Base-by-base conservation (phyloP, 371 early-diverging fungal genomes). In the Syncephalastrum contaminatum region DNA sequence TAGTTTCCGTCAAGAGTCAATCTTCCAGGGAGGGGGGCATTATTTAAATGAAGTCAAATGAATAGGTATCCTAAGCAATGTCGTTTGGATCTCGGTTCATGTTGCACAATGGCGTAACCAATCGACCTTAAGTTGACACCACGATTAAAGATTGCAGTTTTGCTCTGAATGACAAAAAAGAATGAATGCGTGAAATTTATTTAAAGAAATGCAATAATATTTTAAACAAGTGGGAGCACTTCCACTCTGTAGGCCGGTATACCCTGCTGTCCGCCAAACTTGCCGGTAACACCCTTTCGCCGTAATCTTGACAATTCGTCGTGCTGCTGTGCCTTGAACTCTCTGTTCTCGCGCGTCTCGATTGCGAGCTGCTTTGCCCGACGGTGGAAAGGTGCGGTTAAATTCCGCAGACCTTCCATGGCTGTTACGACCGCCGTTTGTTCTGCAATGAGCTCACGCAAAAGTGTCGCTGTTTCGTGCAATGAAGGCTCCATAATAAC, bases 201-300 rank as follows among this genome's bases (percentile, higher is more conserved):
- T 30, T 30, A 30, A 30, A 30, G 36, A 30, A 10, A 30, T 30
- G 36, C 36, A 30, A 30, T 30, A 30, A 12, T 30, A 30, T 5
- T 30, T 30, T 30, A 30, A 30, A 30, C 36, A 70, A 81, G 67
- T 51, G 72, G 77, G 60, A 84, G 76, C 25, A 79, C 70, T 64
- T 84, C 85, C 39, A 82, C 85, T 62, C 70, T 81, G 71, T 84
- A 84, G 41, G 76, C 78, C 27, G 81, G 81, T 55, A 82, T 70
- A 42, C 81, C 84, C 54, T 82, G 77, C 15, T 78, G 80, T 22
- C 81, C 67, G 71, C 81, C 75, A 51, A 71, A 66, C 64, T 80
- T 63, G 59, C 52, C 51, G 44, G 49, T 67, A n/a, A 48, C 68
- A 52, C 66, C 62, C 39, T 53, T 60, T 54, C 64, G 71, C n/a